phyloP scores from a whole-genome alignment of 306 rosid species.

The Fragaria vesca region DNA sequence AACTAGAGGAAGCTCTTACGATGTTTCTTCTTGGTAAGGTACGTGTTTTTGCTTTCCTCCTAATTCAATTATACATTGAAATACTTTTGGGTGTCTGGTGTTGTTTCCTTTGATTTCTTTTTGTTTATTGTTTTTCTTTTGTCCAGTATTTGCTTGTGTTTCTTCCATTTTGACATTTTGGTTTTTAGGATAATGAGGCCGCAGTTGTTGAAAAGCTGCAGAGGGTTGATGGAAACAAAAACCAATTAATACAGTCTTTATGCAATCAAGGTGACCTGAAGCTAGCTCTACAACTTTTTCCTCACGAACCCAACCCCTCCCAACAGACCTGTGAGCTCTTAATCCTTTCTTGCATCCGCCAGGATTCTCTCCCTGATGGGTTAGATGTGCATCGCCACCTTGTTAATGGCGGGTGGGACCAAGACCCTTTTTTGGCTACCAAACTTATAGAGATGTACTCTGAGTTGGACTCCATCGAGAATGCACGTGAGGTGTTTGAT shows the following conservation, averaged over 20 bases:
- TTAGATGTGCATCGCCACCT: slow-evolving; percentile 56
- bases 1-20: slow-evolving; percentile 74
- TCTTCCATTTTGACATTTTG: slow-evolving; percentile 23
- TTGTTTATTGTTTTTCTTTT: background rate
- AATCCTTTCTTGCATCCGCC: slow-evolving; percentile 60
- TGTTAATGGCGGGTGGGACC: slow-evolving; percentile 50
- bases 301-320: slow-evolving; percentile 59
- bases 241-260: slow-evolving; percentile 66
- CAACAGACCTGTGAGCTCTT: slow-evolving; percentile 73
- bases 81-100: slow-evolving; percentile 4
- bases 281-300: slow-evolving; percentile 65
- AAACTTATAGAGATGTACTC: slow-evolving; percentile 83
- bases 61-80: slow-evolving; percentile 4
- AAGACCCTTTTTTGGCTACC: slow-evolving; percentile 83
- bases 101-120: slow-evolving; percentile 9
- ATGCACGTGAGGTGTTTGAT: slow-evolving; percentile 71
- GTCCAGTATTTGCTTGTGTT: slow-evolving; percentile 1
- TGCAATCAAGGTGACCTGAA: slow-evolving; percentile 73
- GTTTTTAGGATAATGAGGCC: slow-evolving; percentile 67
- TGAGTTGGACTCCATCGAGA: slow-evolving; percentile 60
- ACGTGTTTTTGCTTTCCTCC: slow-evolving; percentile 23
- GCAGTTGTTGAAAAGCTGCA: slow-evolving; percentile 69
- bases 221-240: slow-evolving; percentile 46
- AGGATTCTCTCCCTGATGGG: slow-evolving; percentile 63
- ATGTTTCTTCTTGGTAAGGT: slow-evolving; percentile 80